Evolutionary conservation across 768 basidiomycete genomes (phyloP).

Genomic region (Mycena capillaripes): DNA sequence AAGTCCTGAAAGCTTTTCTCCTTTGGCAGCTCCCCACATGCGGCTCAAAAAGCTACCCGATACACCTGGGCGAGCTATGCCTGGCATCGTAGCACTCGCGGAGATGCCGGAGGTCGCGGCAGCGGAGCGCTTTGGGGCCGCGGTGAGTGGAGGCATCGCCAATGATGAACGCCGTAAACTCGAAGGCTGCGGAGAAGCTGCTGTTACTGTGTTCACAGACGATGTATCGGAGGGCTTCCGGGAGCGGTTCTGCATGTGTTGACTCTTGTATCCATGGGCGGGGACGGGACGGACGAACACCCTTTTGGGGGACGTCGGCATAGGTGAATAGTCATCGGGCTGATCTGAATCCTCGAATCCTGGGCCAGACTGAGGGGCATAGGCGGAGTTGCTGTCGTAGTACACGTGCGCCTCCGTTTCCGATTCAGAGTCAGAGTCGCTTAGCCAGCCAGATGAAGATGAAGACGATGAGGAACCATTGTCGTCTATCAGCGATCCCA

Average conservation of each 20-base stretch:
- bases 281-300: conserved; percentile 65
- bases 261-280: conserved; percentile 54
- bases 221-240: conserved; percentile 67
- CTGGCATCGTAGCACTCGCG: conserved; percentile 57
- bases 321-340: conserved; percentile 31
- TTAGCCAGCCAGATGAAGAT: conserved; percentile 66
- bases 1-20: conserved; percentile 37
- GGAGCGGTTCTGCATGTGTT: conserved; percentile 45
- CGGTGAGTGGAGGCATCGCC: conserved; percentile 39
- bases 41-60: conserved; percentile 74
- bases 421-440: conserved; percentile 64
- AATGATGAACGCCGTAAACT: conserved; percentile 32
- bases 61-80: conserved; percentile 45
- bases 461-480: conserved; percentile 66
- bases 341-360: conserved; percentile 25
- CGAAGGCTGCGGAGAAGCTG: conserved; percentile 41
- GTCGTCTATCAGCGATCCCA: conserved; percentile 76
- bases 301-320: conserved; percentile 47
- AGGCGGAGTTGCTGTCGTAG: conserved; percentile 42
- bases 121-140: conserved; percentile 31
- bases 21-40: conserved; percentile 79
- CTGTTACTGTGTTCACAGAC: conserved; percentile 63
- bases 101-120: conserved; percentile 26
- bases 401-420: conserved; percentile 51
- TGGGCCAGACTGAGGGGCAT: conserved; percentile 43